Evolutionary conservation across 2,329 filamentous ascomycete genomes (phyloP).

Genomic region (Botrytis byssoidea): DNA sequence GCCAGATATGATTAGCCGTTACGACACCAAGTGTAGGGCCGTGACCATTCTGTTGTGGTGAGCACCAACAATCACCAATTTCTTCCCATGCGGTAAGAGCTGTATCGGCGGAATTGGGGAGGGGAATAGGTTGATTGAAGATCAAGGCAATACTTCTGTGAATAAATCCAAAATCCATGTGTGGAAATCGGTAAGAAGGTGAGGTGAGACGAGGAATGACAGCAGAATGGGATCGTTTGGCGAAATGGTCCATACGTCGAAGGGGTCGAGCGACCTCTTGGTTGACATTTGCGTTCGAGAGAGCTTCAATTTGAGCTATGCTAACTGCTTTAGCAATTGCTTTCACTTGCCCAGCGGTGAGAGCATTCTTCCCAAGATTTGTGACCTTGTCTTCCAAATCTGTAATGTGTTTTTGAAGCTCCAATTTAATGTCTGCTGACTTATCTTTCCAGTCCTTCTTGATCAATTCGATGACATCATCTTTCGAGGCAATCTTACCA

Average conservation of each 20-base stretch:
- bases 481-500: constrained; percentile 28
- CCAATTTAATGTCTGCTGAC: constrained; percentile 20
- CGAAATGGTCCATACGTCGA: constrained; percentile 70
- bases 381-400: constrained; percentile 26
- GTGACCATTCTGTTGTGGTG: constrained; percentile 46
- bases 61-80: constrained; percentile 86
- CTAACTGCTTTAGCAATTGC: constrained; percentile 26
- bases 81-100: constrained; percentile 73
- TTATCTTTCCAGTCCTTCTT: constrained; percentile 65
- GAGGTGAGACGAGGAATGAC: neutral
- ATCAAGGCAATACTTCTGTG: constrained; percentile 23
- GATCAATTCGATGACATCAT: constrained; percentile 85
- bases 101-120: constrained; percentile 44
- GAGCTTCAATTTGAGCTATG: constrained; percentile 33
- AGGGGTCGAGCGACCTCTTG: constrained; percentile 23
- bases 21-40: constrained; percentile 66
- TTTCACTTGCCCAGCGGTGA: constrained; percentile 27
- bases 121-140: constrained; percentile 30
- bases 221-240: constrained; percentile 48
- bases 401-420: constrained; percentile 26
- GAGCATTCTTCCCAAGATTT: constrained; percentile 23
- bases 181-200: constrained; percentile 45
- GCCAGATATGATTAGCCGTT: constrained; percentile 57
- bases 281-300: constrained; percentile 33
- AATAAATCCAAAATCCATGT: constrained; percentile 22